Percentiles rank a stretch among this genome's conserved stretches.
These are phyloP conservation scores for Dillenia turbinata DNA, from an alignment of 164 flowering plant species.

Conservation along the genomic window DNA sequence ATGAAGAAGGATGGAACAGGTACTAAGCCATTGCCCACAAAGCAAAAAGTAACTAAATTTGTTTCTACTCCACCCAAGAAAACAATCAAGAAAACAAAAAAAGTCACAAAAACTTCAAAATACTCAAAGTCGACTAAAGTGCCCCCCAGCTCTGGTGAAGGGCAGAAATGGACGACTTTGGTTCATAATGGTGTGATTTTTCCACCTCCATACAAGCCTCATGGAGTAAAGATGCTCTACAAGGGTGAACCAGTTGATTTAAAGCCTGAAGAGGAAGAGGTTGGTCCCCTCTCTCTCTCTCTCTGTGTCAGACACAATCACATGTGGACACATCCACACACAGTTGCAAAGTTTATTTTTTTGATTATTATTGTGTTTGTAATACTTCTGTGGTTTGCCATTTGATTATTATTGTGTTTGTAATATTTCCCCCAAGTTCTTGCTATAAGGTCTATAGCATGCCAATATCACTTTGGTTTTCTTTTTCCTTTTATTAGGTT, in stretches of 20 bases:
- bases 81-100: slow-evolving; percentile 48
- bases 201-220: slow-evolving; percentile 91
- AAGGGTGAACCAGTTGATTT: slow-evolving; percentile 77
- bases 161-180: slow-evolving; percentile 93
- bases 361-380: background rate
- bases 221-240: slow-evolving; percentile 90
- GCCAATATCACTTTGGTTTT: slow-evolving; percentile 1
- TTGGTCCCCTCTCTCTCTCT: slow-evolving; percentile 13
- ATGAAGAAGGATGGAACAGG: slow-evolving; percentile 44
- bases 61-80: slow-evolving; percentile 51
- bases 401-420: background rate
- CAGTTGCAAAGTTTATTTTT: background rate
- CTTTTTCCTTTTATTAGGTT: slow-evolving; percentile 46
- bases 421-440: background rate
- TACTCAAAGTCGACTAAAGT: slow-evolving; percentile 65
- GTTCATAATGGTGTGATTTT: slow-evolving; percentile 95
- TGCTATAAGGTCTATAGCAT: background rate
- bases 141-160: slow-evolving; percentile 79
- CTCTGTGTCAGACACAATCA: background rate
- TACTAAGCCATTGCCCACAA: slow-evolving; percentile 35
- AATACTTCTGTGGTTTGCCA: background rate
- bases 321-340: too few species aligned
- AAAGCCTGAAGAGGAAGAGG: slow-evolving; percentile 97
- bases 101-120: slow-evolving; percentile 39
- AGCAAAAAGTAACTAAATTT: slow-evolving; percentile 38